Evolutionary conservation across 768 basidiomycete species (phyloP), one percentile per base, ranked within the genome.

Genomic region (Grammothele lineata): DNA sequence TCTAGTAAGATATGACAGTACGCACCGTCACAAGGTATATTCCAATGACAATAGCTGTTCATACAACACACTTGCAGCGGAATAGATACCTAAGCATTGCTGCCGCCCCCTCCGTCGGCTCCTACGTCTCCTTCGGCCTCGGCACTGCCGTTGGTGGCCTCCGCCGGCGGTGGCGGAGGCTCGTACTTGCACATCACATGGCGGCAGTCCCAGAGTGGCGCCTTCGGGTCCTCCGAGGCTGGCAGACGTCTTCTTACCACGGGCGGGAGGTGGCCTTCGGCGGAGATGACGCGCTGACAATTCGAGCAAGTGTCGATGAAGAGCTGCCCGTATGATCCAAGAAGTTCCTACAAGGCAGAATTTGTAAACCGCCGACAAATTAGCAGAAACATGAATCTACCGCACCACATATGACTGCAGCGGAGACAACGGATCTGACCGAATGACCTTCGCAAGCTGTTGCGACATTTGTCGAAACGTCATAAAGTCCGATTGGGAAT

Each of bases 191-290:
- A 53, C 21, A 47, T 24, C 23, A 49, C 44, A 30, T 53, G 52
- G 19, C 48, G 47, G 12, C 40, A 43, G 27, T 40, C 47, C 52
- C 52, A 63, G 14, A 47, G 66, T 56, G 62, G 56, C 34, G 57
- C 62, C 50, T 36, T 14, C 8, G 57, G 50, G 36, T 52, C 37
- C 18, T 15, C 37, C 33, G 70, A 66, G 19, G 62, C 66, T 77
- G 77, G 84, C 22, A 76, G 57, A 36, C 85, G 46, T 27, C 36
- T 47, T 15, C 51, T 74, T 24, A 78, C 81, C 3, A 87, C 83
- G 0, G 85, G 81, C 1, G 87, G 87, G 7, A 85, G 70, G 59
- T 88, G 84, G 0, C 81, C 82, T 54, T 89, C 85, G 2, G 70
- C 68, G 0, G 83, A 83, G 18, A 88, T 65, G 22, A 89, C 81